Conservation (phyloP, 108 stramenopile species). For the Nannochloropsis gaditana region DNA sequence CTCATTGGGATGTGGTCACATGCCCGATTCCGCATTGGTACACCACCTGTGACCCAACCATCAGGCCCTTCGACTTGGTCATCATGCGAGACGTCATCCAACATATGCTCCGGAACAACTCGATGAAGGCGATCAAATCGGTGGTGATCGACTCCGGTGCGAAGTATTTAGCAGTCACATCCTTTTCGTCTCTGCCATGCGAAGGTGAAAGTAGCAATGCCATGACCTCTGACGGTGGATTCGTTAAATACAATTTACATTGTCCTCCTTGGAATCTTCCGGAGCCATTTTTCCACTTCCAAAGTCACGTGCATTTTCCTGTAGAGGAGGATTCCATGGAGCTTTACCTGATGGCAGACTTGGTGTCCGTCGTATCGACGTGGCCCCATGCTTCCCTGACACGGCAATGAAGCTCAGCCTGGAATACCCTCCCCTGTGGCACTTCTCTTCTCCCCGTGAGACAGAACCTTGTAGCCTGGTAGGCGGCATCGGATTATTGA, state of each 20-base stretch:
- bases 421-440: no score
- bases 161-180: background rate
- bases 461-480: no score
- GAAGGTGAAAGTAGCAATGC: background rate
- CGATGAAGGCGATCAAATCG: background rate
- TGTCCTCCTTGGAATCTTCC: slow-evolving; percentile 13
- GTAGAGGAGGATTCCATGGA: background rate
- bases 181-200: background rate
- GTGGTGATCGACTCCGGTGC: background rate
- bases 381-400: background rate
- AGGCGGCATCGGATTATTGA: no score
- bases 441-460: no score
- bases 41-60: background rate
- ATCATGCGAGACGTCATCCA: slow-evolving; percentile 2
- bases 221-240: background rate
- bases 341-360: background rate
- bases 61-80: background rate
- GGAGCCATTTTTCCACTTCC: background rate
- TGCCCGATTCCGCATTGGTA: background rate
- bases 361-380: background rate
- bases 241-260: background rate
- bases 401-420: no score
- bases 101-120: background rate
- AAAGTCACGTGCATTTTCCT: background rate
- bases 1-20: background rate